Evolutionary conservation across 2,329 filamentous ascomycete genomes (phyloP), one percentile per base, ranked within the genome.

Genomic region (Paramyrothecium roridum): DNA sequence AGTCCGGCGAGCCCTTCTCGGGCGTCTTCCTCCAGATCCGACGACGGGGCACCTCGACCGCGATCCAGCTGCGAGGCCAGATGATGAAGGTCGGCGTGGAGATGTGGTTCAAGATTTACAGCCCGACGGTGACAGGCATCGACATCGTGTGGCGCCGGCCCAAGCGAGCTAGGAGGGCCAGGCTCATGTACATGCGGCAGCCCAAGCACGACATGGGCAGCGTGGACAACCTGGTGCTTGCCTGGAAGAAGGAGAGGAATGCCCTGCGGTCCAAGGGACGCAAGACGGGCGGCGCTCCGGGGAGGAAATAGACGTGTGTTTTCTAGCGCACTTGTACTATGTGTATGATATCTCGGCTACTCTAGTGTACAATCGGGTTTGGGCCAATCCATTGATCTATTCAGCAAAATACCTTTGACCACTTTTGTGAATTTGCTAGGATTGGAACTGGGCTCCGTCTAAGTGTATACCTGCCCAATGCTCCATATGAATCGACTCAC

Each of bases 81-180:
- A 77, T 99, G 64, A 93, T 91, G 62, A 85, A 90, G 64, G 85
- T 96, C 8, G 90, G 91, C 57, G 91, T 96, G 57, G 95, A 99
- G 82, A 95, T 96, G 91, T 96, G 91, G 87, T 92, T 90, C 75
- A 99, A 99, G 80, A 81, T 98, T 56, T 98, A 95, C 79, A 90
- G 86, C 68, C 93, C 93, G 57, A 89, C 90, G 68, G 88, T 98
- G 33, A 86, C 89, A 70, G 91, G 90, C 60, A 91, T 99, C 67
- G 93, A 99, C 76, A 88, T 99, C 65, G 90, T 98, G 73, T 91
- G 96, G 84, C 81, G 93, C 65, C 83, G 85, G 60, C 82, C 84
- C 68, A 95, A 92, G 87, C 85, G 91, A 72, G 91, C 91, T 61
- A 87, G 93, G 70, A 85, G 95, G 66, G 93, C 93, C 23, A 82